These are phyloP conservation scores for Chlorencoelia australis DNA, from an alignment of 2,329 filamentous ascomycete genomes.

Conservation along the genomic window DNA sequence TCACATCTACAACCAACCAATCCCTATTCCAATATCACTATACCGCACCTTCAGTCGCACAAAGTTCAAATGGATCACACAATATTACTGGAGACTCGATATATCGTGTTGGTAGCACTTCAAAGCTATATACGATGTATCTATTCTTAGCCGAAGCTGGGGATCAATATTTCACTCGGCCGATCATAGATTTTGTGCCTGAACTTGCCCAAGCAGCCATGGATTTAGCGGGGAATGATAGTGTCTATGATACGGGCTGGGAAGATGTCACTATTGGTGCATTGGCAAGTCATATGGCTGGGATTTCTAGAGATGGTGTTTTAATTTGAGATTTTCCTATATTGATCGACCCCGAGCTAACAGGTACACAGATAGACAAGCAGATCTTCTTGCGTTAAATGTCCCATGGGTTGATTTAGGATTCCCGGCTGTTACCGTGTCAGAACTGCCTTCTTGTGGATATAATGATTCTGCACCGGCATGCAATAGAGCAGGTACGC, in stretches of 20 bases:
- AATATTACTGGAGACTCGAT: slow-evolving; percentile 31
- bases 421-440: slow-evolving; percentile 23
- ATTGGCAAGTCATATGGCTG: slow-evolving; percentile 15
- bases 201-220: slow-evolving; percentile 26
- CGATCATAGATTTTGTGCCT: slow-evolving; percentile 34
- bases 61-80: slow-evolving; percentile 25
- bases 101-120: slow-evolving; percentile 34
- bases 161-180: slow-evolving; percentile 30
- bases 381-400: no score
- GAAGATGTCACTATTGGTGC: slow-evolving; percentile 13
- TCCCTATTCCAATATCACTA: no score
- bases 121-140: slow-evolving; percentile 36
- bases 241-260: slow-evolving; percentile 14
- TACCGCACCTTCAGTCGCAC: slow-evolving; percentile 7
- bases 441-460: slow-evolving; percentile 19
- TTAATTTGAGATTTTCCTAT: no score
- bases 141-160: slow-evolving; percentile 33
- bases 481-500: no score
- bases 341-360: no score
- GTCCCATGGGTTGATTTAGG: slow-evolving; percentile 20
- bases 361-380: no score
- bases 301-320: slow-evolving; percentile 9
- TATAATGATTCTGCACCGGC: no score
- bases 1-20: no score
- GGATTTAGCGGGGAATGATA: slow-evolving; percentile 5